phyloP scores from a whole-genome alignment of 1,284 basidiomycete genomes.

The Sporisorium exsertum region DNA sequence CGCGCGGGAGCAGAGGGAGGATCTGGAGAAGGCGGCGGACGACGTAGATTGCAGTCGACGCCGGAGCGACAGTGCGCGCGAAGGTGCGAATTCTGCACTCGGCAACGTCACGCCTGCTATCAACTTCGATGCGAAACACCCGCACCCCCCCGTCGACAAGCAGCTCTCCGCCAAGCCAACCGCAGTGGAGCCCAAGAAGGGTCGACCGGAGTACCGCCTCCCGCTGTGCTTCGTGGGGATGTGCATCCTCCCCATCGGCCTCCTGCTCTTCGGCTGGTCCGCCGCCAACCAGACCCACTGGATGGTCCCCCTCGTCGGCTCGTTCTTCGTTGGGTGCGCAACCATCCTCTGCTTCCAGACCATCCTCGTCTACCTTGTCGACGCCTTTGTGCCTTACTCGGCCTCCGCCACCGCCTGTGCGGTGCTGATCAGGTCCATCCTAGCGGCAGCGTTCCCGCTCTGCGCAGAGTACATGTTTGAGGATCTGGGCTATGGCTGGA shows the following conservation, averaged over 20 bases:
- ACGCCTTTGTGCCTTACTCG: constrained; percentile 72
- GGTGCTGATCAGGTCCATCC: constrained; percentile 66
- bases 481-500: constrained; percentile 71
- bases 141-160: background rate
- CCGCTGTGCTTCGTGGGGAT: constrained; percentile 71
- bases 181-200: constrained; percentile 31
- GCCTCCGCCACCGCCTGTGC: constrained; percentile 71
- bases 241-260: constrained; percentile 71
- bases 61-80: background rate
- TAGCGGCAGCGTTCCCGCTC: constrained; percentile 71
- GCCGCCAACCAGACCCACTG: constrained; percentile 52
- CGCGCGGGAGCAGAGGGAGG: background rate
- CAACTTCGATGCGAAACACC: constrained; percentile 1
- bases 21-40: background rate
- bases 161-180: no score
- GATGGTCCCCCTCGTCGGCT: constrained; percentile 54
- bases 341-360: constrained; percentile 71
- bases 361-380: constrained; percentile 71
- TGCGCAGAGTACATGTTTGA: constrained; percentile 70
- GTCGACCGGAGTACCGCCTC: constrained; percentile 64
- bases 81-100: constrained; percentile 13
- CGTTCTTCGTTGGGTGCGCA: constrained; percentile 54
- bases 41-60: background rate
- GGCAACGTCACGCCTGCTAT: constrained; percentile 21
- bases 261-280: constrained; percentile 69